These are phyloP conservation scores for Talaromyces borbonicus DNA, from an alignment of 495 filamentous ascomycete genomes.

Conservation along the genomic window DNA sequence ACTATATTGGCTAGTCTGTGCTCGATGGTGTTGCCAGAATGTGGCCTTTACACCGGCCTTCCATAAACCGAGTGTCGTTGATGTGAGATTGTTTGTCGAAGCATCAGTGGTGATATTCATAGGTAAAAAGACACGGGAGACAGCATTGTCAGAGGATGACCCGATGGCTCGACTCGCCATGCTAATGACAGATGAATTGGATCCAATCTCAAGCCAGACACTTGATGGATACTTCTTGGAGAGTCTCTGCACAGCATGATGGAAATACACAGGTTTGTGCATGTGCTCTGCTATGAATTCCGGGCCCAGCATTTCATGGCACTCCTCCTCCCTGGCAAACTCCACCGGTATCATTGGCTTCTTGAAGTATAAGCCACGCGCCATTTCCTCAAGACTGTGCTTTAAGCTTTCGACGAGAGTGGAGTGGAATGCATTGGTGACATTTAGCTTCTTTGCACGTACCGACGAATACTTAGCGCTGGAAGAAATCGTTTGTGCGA, in stretches of 20 bases:
- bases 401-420: slow-evolving; percentile 31
- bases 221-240: slow-evolving; percentile 19
- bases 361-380: slow-evolving; percentile 16
- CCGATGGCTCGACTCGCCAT: slow-evolving; percentile 31
- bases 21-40: not conserved
- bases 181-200: slow-evolving; percentile 33
- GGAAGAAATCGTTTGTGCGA: slow-evolving; percentile 4
- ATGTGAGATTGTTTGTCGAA: no score
- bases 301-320: slow-evolving; percentile 24
- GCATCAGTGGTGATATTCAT: slow-evolving; percentile 30
- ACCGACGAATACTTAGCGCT: slow-evolving; percentile 7
- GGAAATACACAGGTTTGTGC: slow-evolving; percentile 42
- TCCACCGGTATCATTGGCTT: slow-evolving; percentile 17
- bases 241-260: slow-evolving; percentile 36
- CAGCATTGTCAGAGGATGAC: not conserved
- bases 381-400: slow-evolving; percentile 16
- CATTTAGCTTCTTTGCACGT: slow-evolving; percentile 27
- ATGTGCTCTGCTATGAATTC: slow-evolving; percentile 36
- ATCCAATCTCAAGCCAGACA: slow-evolving; percentile 44
- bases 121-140: slow-evolving; percentile 26
- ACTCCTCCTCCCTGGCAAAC: slow-evolving; percentile 24
- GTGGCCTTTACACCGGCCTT: slow-evolving; percentile 9
- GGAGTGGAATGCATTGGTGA: slow-evolving; percentile 42
- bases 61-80: no score
- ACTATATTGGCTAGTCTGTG: slow-evolving; percentile 26